Percentiles rank a stretch among this genome's conserved stretches.
phyloP scores from a whole-genome alignment of 2,329 filamentous ascomycete species.

The Sclerotinia sclerotiorum region DNA sequence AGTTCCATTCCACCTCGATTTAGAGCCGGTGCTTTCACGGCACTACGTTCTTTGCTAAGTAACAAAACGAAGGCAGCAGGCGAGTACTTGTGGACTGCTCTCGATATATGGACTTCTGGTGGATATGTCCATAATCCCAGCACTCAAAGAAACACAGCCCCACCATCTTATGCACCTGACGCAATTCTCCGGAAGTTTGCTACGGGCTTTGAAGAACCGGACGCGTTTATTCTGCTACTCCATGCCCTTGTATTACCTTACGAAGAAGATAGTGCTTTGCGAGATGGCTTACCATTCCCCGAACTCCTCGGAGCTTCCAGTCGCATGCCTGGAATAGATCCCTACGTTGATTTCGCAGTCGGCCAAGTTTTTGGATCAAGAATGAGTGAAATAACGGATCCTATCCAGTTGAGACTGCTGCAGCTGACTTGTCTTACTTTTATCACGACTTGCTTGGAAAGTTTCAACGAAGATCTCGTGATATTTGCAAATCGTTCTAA shows the following conservation, averaged over 20 bases:
- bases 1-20: conserved; percentile 74
- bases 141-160: conserved; percentile 41
- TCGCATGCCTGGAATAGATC: conserved; percentile 82
- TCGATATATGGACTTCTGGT: conserved; percentile 79
- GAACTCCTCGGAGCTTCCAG: conserved; percentile 77
- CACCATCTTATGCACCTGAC: conserved; percentile 50
- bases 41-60: conserved; percentile 72
- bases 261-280: conserved; percentile 58
- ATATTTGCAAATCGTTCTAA: conserved; percentile 78
- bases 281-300: conserved; percentile 80
- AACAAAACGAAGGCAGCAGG: conserved; percentile 68
- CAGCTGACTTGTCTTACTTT: conserved; percentile 83
- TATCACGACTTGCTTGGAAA: conserved; percentile 72
- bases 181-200: conserved; percentile 73
- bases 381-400: conserved; percentile 57
- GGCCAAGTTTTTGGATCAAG: conserved; percentile 71
- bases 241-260: conserved; percentile 69
- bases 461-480: conserved; percentile 93
- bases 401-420: conserved; percentile 69
- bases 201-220: conserved; percentile 78
- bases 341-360: conserved; percentile 88
- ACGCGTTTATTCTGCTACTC: conserved; percentile 78
- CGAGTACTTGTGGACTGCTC: conserved; percentile 72
- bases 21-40: conserved; percentile 79
- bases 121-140: conserved; percentile 49